Evolutionary conservation across 805 yeast genomes (phyloP), one percentile per base, ranked within the genome.

Genomic region (Saccharomycopsis synnaedendra): DNA sequence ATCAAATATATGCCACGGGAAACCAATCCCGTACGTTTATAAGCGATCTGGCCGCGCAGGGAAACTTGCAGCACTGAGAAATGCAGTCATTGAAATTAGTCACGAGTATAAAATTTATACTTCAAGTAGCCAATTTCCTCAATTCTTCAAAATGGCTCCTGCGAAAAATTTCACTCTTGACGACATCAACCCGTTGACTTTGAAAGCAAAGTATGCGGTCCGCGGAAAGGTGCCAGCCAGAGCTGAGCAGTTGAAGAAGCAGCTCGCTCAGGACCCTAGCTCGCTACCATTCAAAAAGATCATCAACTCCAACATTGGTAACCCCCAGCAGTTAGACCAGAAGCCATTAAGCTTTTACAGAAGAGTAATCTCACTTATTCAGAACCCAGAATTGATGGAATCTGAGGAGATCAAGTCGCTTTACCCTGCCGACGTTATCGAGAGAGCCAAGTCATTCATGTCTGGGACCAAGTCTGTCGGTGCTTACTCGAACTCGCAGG

Each of bases 271-370:
- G 39, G 69, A 75, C 38, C 8, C 10, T 34, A 80, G 84, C 30
- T 76, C 84, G 4, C 67, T 87, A 54, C 95, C 95, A 0, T 93
- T 88, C 60, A 66, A 74, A 40, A 68, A 75, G 51, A 85, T 93
- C 57, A 83, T 94, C 61, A 81, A 78, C 58, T 93, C 96, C 54
- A 93, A 93, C 62, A 93, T 93, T 54, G 99, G 99, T 32, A 93
- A 93, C 62, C 99, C 99, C 2, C 99, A 93, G 65, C 97, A 90
- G 63, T 72, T 93, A 60, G 90, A 87, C 56, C 99, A 93, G 64
- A 75, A 80, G 58, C 98, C 99, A 1, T 71, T 93, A 57, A 85
- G 95, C n/a, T 93, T 93, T 70, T 89, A 87, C 65, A 76, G 99
- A 58, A 95, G 89, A 62, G 95, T 89, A 3, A 68, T 90, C 51